Percentiles rank a stretch among this genome's conserved stretches.
These are phyloP conservation scores for Tolypocladium inflatum DNA, from an alignment of 2,329 filamentous ascomycete species.

Conservation along the genomic window DNA sequence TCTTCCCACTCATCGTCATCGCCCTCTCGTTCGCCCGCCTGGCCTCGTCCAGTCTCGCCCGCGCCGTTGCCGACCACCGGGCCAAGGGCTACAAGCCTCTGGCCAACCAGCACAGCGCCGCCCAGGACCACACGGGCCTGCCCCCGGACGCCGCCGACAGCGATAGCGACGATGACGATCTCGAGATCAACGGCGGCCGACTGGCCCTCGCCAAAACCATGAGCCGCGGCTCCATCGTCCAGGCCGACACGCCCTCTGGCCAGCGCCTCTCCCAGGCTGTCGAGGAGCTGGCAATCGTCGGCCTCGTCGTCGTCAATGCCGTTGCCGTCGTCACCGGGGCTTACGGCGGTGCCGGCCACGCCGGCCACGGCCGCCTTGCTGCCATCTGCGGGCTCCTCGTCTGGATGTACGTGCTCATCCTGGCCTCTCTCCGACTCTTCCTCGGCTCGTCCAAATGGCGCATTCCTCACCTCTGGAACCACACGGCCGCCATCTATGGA, in stretches of 20 bases:
- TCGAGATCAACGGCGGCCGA: slow-evolving; percentile 48
- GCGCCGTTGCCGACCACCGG: slow-evolving; percentile 38
- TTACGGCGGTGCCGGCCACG: slow-evolving; percentile 43
- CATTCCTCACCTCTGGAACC: slow-evolving; percentile 77
- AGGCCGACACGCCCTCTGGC: slow-evolving; percentile 66
- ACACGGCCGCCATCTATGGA: slow-evolving; percentile 78
- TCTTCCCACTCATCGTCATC: slow-evolving; percentile 68
- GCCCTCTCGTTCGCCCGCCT: slow-evolving; percentile 62
- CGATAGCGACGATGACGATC: slow-evolving; percentile 47
- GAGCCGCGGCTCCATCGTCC: slow-evolving; percentile 55
- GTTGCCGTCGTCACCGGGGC: slow-evolving; percentile 50
- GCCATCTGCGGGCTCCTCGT: slow-evolving; percentile 58
- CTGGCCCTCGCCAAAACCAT: slow-evolving; percentile 50
- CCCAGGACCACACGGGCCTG: slow-evolving; percentile 40
- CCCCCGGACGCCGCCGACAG: slow-evolving; percentile 42
- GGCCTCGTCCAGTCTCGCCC: slow-evolving; percentile 44
- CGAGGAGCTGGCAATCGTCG: slow-evolving; percentile 67
- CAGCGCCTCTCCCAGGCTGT: slow-evolving; percentile 61
- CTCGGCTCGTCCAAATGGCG: slow-evolving; percentile 55
- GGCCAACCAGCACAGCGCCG: slow-evolving; percentile 27
- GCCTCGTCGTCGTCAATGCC: slow-evolving; percentile 60
- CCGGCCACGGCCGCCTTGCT: slow-evolving; percentile 40
- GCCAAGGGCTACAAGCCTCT: slow-evolving; percentile 48
- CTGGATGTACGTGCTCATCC: slow-evolving; percentile 72
- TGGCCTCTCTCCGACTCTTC: slow-evolving; percentile 64